Percentiles rank a stretch among this genome's conserved stretches.
Evolutionary conservation across 768 basidiomycete genomes (phyloP).

Genomic region (Mycena kentingensis): DNA sequence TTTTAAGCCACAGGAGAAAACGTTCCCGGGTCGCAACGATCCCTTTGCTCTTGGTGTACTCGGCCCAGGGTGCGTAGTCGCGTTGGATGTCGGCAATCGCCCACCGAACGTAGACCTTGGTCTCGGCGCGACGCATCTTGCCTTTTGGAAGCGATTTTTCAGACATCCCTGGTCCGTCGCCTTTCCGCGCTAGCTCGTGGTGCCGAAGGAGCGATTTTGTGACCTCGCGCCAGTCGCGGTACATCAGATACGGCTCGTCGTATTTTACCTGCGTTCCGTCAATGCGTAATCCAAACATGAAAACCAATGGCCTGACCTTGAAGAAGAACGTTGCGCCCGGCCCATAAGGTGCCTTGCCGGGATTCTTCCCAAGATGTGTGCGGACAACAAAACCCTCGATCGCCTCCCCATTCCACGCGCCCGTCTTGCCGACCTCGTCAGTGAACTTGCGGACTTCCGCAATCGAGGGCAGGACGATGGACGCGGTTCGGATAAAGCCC

Average conservation of each 20-base stretch:
- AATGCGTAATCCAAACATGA: too few species aligned
- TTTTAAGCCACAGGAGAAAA: constrained; percentile 71
- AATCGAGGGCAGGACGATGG: constrained; percentile 58
- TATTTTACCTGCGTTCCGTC: too few species aligned
- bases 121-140: constrained; percentile 78
- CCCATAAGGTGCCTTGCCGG: constrained; percentile 63
- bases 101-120: constrained; percentile 80
- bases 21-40: constrained; percentile 82
- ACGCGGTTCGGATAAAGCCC: constrained; percentile 85
- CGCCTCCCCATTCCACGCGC: constrained; percentile 62
- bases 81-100: constrained; percentile 71
- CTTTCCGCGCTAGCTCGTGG: constrained; percentile 34
- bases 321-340: constrained; percentile 92
- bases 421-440: constrained; percentile 60
- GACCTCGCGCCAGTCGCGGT: constrained; percentile 95
- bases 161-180: constrained; percentile 22
- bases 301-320: too few species aligned
- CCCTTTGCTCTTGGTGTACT: constrained; percentile 71
- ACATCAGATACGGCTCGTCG: constrained; percentile 98
- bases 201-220: constrained; percentile 69
- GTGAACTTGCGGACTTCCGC: constrained; percentile 75
- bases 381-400: constrained; percentile 83
- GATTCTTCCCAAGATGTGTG: constrained; percentile 45
- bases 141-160: constrained; percentile 53
- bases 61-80: constrained; percentile 60